A percentile compares a stretch with the other conserved stretches of the same genome.
These are phyloP conservation scores for Saposhnikovia divaricata DNA, from an alignment of 129 eudicot species.

Conservation along the genomic window DNA sequence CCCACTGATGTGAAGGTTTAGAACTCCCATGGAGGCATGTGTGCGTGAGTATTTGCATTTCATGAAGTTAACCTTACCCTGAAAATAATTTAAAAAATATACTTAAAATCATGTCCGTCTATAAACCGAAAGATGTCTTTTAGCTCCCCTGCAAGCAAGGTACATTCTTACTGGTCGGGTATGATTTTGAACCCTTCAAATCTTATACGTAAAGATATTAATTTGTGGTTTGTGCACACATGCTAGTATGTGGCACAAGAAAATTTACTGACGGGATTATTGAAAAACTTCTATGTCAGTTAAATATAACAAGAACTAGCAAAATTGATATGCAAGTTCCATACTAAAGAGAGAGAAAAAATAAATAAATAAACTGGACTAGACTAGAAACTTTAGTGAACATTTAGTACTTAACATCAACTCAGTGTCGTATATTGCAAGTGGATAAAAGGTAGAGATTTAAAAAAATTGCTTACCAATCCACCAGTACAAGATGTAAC, in stretches of 20 bases:
- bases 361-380: background rate
- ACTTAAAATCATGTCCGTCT: no score
- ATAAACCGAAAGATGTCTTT: no score
- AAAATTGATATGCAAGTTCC: background rate
- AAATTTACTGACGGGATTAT: background rate
- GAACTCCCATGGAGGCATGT: no score
- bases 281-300: background rate
- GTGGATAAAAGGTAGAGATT: background rate
- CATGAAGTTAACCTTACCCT: no score
- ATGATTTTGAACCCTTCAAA: background rate
- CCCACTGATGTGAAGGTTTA: no score
- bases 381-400: background rate
- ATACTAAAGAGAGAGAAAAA: no score
- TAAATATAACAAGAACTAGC: background rate
- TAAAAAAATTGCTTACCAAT: conserved; percentile 39
- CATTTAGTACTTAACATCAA: background rate
- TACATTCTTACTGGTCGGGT: no score
- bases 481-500: conserved; percentile 96
- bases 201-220: background rate
- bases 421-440: background rate
- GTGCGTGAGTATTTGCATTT: no score
- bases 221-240: background rate
- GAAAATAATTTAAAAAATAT: no score
- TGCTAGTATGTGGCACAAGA: background rate
- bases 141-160: no score